Evolutionary conservation across 306 rosid species (phyloP), one percentile per base, ranked within the genome.

Genomic region (Glycyrrhiza uralensis): DNA sequence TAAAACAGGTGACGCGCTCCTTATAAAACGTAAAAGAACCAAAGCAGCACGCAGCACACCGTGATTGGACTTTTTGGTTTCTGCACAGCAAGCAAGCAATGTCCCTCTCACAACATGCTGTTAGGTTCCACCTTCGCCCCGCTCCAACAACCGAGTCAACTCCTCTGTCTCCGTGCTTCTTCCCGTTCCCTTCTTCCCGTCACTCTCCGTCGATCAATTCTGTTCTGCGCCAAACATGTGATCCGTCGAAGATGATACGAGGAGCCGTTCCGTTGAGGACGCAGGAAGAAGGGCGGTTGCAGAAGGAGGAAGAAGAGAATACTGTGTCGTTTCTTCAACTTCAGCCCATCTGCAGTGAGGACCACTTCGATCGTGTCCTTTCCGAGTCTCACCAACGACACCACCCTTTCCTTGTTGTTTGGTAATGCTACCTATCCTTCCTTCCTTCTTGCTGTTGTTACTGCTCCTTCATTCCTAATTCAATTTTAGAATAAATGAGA

Each of bases 311-410:
- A 14, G 1, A 42, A 17, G 17, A 17, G 39, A 18, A 64, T 6
- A 35, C 56, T 18, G 11, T 20, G 54, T 54, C 50, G 7, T 15
- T 2, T 49, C 18, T 64, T 75, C 17, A 26, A 13, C 57, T 75
- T 66, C 74, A 65, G 30, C 49, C 74, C 5, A 14, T 75, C 15
- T 42, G 36, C 3, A 32, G 50, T 17, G 80, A 75, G 11, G 29
- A 28, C 1, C 49, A 75, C 57, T 75, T 75, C 58, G 59, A 75
- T 54, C 50, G 29, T 0, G 50, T 75, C 4, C 20, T 75, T n/a
- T 26, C 35, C 1, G 19, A 41, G 6, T 47, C 72, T 51, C 79
- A 74, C 1, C 51, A 11, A 5, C 44, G 6, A 24, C 17, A 52
- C 1, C n/a, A 75, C 2, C 2, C 38, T 7, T 7, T 75, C 20